Base-by-base conservation (phyloP, 108 stramenopile species). In the Nannochloropsis salina region DNA sequence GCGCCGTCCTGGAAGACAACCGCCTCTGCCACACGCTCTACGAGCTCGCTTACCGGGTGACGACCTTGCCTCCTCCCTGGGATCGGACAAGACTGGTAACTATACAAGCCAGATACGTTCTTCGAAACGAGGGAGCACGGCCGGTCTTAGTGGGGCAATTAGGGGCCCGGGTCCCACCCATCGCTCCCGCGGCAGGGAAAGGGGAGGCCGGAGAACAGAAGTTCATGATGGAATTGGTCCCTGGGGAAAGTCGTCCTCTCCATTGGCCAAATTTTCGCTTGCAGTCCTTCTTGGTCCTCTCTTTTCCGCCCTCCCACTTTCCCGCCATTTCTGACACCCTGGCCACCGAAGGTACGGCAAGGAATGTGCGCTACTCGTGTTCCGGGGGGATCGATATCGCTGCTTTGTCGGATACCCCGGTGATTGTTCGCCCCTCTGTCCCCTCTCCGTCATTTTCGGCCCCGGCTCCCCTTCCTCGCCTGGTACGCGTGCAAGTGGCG, bases 71-170 rank as follows among this genome's bases (percentile, higher is more conserved):
- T 22, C 61, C 86, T 4, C 89, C 89, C 5, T 89, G 89, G 89
- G 86, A 89, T 51, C 82, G 86, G n/a, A 89, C 89, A 3, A 79
- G 86, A 20, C 61, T 89, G 41, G 84, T 89, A 43, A 86, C 86
- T 20, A 42, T 89, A 12, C 81, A 11, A 6, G 40, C 31, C 22
- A 41, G 81, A 11, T 81, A 8, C 81, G 31, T 31, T 41, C 11
- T 81, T n/a, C 11, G 22, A 40, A 81, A 81, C 31, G 41, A 11
- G 11, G 41, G 81, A 11, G 81, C 22, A 40, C 12, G 22, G 20
- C 22, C 22, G 11, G 22, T 81, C 22, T 31, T 81, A 11, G 81
- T 81, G 40, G 22, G 22, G 11, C 81, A 81, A 40, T n/a, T 6
- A n/a, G 61, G 61, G 6, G 61, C 15, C 15, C 15, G 61, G 61